Conservation (phyloP, 2,329 filamentous ascomycete genomes). For the Colletotrichum liriopes region DNA sequence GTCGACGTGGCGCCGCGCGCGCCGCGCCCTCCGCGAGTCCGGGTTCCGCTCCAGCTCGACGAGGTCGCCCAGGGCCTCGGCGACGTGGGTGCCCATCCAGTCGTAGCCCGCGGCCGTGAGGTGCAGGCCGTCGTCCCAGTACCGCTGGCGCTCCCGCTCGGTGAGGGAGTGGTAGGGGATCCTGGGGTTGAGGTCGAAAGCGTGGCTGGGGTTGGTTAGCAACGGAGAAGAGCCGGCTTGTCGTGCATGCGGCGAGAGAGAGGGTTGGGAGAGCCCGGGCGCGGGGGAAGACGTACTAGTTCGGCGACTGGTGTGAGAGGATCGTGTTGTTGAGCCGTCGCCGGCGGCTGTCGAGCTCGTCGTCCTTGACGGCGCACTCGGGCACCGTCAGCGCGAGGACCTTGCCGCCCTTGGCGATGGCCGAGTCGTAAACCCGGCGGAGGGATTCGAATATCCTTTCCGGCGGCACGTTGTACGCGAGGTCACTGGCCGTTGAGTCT, state of each 20-base stretch:
- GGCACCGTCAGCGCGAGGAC: constrained; percentile 77
- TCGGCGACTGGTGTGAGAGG: constrained; percentile 60
- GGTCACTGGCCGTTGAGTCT: constrained; percentile 58
- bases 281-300: constrained; percentile 64
- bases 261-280: not conserved
- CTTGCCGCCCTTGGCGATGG: constrained; percentile 65
- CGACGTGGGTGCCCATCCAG: constrained; percentile 72
- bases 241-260: not conserved
- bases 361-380: constrained; percentile 58
- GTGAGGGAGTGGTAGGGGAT: constrained; percentile 69
- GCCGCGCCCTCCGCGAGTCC: constrained; percentile 45
- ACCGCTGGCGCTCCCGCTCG: constrained; percentile 60
- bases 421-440: constrained; percentile 64
- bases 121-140: constrained; percentile 76
- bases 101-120: constrained; percentile 73
- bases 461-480: constrained; percentile 58
- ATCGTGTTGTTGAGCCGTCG: constrained; percentile 69
- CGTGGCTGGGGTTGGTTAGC: constrained; percentile 58
- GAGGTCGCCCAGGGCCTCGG: constrained; percentile 66
- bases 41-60: constrained; percentile 37
- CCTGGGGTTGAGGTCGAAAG: constrained; percentile 69
- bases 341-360: constrained; percentile 54
- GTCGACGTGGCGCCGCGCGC: constrained; percentile 53
- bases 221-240: not conserved
- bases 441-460: constrained; percentile 66